Base-by-base conservation (phyloP, 2,329 filamentous ascomycete species). In the Pleomassaria siparia region DNA sequence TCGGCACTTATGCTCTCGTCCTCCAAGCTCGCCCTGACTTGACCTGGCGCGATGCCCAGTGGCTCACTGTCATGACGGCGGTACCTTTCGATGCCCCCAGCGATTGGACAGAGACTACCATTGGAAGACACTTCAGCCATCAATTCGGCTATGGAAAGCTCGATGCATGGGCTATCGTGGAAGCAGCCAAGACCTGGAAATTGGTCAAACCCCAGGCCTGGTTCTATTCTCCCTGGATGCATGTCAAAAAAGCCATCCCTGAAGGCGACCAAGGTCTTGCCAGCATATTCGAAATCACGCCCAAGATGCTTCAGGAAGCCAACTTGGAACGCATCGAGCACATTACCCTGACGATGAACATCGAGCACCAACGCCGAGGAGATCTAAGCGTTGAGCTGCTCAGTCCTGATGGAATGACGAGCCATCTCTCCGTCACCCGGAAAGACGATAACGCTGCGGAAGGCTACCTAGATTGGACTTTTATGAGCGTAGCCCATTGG, bases 401-500 rank as follows among this genome's bases (percentile, higher is more conserved):
- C 64, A 96, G 91, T 60, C 94, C 94, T 0, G 77, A 83, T 25
- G 88, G 89, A 9, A 75, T 96, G 48, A 77, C 90, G 54, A 96
- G 90, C 65, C 86, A 96, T 64, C 82, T 99, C 44, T 87, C 91
- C 4, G 88, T 85, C 11, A 77, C 86, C 1, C 87, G 94, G 55
- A 80, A 80, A 50, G 71, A 82, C 18, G 94, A 99, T 69, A 76
- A 80, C 1, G 80, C 80, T 28, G 67, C 74, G 0, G 72, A 74
- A 18, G 94, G 94, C 8, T 99, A 97, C 68, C 76, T 85, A 29
- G 90, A 97, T 73, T 99, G 94, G 94, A 97, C 92, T 0, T 99
- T 99, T 63, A 99, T 99, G 94, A 95, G 87, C 52, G 94, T 99
- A 29, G 91, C 86, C 54, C 94, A 99, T 69, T 99, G 91, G 90